Conservation (phyloP, 768 basidiomycete species). For the Boletus pseudo-olivaceus region DNA sequence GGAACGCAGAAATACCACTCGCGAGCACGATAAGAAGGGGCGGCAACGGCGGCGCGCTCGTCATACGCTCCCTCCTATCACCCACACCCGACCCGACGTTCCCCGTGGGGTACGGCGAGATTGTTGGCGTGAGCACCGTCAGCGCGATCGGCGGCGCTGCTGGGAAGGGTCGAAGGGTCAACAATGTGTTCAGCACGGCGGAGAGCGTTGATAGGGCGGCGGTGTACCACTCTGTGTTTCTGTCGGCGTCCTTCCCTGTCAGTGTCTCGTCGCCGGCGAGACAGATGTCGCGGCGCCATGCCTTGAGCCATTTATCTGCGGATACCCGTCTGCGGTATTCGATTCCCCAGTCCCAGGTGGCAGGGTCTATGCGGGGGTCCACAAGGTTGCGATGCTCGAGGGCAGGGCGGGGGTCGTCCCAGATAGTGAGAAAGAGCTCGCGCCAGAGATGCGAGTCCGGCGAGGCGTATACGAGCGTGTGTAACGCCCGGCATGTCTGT, state of each 20-base stretch:
- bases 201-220: slow-evolving; percentile 21
- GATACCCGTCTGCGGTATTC: slow-evolving; percentile 24
- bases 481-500: slow-evolving; percentile 35
- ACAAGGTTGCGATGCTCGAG: slow-evolving; percentile 24
- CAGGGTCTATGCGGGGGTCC: slow-evolving; percentile 20
- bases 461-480: slow-evolving; percentile 34
- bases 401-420: slow-evolving; percentile 47
- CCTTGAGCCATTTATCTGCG: slow-evolving; percentile 22
- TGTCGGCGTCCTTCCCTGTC: neutral
- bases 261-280: neutral
- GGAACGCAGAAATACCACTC: slow-evolving; percentile 5
- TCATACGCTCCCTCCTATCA: slow-evolving; percentile 21
- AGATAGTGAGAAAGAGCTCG: slow-evolving; percentile 43
- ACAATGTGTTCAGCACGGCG: slow-evolving; percentile 33
- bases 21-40: slow-evolving; percentile 27
- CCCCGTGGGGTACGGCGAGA: slow-evolving; percentile 7
- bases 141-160: slow-evolving; percentile 21
- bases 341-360: slow-evolving; percentile 20
- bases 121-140: slow-evolving; percentile 12
- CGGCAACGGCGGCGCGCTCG: slow-evolving; percentile 32
- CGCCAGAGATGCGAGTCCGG: slow-evolving; percentile 44
- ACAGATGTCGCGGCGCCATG: slow-evolving; percentile 21
- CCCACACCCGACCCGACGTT: slow-evolving; percentile 4
- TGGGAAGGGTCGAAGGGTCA: slow-evolving; percentile 32
- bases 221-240: neutral